A percentile compares a stretch with the other conserved stretches of the same genome.
Evolutionary conservation across 208 protist genomes (phyloP).

Genomic region (Wallacemonas rigidus): DNA sequence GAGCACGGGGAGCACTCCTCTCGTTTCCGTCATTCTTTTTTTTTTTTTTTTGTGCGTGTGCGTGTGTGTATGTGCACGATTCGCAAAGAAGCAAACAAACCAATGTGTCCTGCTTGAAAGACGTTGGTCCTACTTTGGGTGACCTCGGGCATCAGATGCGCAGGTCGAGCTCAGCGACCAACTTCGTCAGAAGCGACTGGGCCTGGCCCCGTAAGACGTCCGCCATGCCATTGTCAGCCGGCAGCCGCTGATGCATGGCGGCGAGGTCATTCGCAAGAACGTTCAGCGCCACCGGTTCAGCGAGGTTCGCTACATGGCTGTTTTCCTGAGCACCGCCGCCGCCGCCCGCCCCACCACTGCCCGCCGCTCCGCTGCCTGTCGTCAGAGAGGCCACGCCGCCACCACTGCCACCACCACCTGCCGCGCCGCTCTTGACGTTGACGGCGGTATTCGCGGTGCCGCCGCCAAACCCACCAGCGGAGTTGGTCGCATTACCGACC

Average conservation of each 20-base stretch:
- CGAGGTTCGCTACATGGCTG: not conserved
- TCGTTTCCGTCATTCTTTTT: not conserved
- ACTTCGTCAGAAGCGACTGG: not conserved
- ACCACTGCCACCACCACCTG: no score
- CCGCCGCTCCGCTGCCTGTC: no score
- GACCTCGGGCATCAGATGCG: not conserved
- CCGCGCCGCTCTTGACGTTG: no score
- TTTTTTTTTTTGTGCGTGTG: not conserved
- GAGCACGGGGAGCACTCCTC: not conserved
- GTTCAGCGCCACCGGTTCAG: not conserved
- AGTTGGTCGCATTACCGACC: not conserved
- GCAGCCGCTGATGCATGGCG: not conserved
- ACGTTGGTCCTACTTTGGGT: no score
- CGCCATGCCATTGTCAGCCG: not conserved
- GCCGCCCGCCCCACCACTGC: slow-evolving; percentile 3
- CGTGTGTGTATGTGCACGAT: no score
- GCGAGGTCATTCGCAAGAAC: not conserved
- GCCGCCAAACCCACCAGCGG: no score
- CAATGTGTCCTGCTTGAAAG: no score
- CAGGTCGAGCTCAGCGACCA: not conserved
- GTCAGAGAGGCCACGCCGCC: no score
- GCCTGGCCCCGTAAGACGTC: not conserved
- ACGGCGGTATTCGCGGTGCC: no score
- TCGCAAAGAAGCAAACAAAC: no score
- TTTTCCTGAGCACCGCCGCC: not conserved